Conservation (phyloP, 345 rosid genomes). For the Pistacia atlantica region DNA sequence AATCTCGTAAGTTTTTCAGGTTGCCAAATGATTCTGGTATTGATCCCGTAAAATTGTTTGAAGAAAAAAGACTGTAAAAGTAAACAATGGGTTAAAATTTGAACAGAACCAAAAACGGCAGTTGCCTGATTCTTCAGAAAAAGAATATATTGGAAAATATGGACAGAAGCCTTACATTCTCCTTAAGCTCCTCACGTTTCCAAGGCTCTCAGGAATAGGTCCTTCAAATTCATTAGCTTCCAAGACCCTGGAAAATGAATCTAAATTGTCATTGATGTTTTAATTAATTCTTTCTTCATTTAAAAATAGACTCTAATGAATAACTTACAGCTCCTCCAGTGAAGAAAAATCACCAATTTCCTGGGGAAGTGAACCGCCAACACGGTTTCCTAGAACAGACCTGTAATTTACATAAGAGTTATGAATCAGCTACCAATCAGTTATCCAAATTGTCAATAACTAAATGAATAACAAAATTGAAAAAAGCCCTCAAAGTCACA, state of each 20-base stretch:
- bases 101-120: background rate
- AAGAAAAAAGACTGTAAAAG: conserved; percentile 58
- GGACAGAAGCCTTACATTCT: conserved; percentile 48
- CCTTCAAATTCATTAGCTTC: conserved; percentile 70
- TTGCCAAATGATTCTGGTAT: conserved; percentile 73
- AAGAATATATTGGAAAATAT: background rate
- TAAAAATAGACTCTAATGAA: background rate
- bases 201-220: conserved; percentile 58
- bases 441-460: background rate
- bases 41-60: conserved; percentile 70
- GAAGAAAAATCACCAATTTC: conserved; percentile 59
- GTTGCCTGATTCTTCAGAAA: background rate
- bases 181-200: conserved; percentile 52
- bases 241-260: conserved; percentile 48
- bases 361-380: conserved; percentile 62
- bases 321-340: conserved; percentile 61
- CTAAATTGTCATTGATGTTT: conserved; percentile 8
- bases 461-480: background rate
- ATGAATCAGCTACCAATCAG: background rate
- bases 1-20: conserved; percentile 62
- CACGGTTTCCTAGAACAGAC: conserved; percentile 60
- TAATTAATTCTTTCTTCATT: background rate
- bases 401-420: conserved; percentile 33
- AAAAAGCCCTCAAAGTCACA: background rate
- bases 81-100: background rate